Evolutionary conservation across 2,329 filamentous ascomycete species (phyloP), one percentile per base, ranked within the genome.

Genomic region (Xylaria hypoxylon): DNA sequence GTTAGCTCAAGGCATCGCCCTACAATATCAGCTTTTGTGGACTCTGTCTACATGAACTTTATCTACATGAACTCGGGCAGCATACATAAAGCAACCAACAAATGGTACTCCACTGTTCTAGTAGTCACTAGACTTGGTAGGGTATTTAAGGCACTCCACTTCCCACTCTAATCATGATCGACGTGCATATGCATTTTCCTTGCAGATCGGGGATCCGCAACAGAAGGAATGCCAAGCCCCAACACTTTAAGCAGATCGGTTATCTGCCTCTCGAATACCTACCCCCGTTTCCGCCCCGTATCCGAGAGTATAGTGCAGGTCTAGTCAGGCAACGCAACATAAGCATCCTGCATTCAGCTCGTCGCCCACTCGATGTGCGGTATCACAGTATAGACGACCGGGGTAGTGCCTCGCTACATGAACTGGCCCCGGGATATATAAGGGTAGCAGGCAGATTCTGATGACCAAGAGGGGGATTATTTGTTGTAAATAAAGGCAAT

Each of bases 301-400:
- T 19, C 35, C 38, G 33, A 19, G 24, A 53, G 19, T 42, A 15
- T 15, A 38, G 35, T 38, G 13, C 13, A 35, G 52, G 26, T 44
- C 31, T 17, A 24, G 33, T 28, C 22, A 42, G 42, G 22, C 22
- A 42, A 55, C 35, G 35, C 22, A 42, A 42, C 35, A 44, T 55
- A 55, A 55, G 52, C 52, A 42, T 55, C 19, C 35, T 42, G 35
- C 52, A 55, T 55, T 24, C 2, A 19, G 52, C 52, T 42, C 35
- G 17, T 22, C 50, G 2, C 35, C 35, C 11, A 38, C 13, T 53
- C 31, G n/a, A 17, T 26, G 51, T 26, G 6, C 5, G 13, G 24
- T 26, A 26, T 10, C 24, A 28, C 15, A 7, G 2, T n/a, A 13
- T 44, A 19, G 15, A 42, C 19, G 15, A 8, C 6, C 13, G 4